Conservation (phyloP, 1,284 basidiomycete species). For the Apiotrichum veenhuisii region DNA sequence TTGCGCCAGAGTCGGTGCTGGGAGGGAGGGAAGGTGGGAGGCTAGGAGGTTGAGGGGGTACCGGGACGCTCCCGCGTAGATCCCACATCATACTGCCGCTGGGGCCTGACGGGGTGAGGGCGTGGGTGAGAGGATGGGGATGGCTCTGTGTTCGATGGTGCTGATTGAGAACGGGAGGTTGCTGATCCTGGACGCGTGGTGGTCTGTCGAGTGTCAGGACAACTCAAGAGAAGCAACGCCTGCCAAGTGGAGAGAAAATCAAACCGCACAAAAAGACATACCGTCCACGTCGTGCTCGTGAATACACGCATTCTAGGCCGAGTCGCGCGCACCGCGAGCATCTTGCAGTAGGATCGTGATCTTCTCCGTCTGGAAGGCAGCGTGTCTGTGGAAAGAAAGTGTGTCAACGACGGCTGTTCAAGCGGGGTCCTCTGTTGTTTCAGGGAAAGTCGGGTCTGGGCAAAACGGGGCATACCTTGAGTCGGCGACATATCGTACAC, state of each 20-base stretch:
- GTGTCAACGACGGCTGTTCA: neutral
- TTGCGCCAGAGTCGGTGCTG: too few species aligned
- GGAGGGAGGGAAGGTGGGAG: neutral
- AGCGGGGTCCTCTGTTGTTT: neutral
- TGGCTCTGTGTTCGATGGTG: neutral
- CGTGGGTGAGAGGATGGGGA: neutral
- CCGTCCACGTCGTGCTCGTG: constrained; percentile 12
- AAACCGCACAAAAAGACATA: constrained; percentile 6
- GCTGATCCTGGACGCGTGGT: neutral
- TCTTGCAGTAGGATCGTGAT: constrained; percentile 11
- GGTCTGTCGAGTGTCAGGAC: neutral
- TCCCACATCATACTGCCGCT: neutral
- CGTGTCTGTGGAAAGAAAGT: neutral
- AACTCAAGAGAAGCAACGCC: too few species aligned
- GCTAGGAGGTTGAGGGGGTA: neutral
- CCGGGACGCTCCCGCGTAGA: neutral
- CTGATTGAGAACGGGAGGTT: neutral
- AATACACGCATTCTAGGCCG: constrained; percentile 12
- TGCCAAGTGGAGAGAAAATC: neutral
- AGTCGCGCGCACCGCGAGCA: constrained; percentile 20
- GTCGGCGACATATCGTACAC: neutral
- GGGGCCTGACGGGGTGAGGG: neutral
- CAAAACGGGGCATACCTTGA: neutral
- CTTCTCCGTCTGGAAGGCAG: constrained; percentile 8
- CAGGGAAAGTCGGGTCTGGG: too few species aligned